phyloP scores from a whole-genome alignment of 192 early-diverging fungal species.

The Entomortierella lignicola region DNA sequence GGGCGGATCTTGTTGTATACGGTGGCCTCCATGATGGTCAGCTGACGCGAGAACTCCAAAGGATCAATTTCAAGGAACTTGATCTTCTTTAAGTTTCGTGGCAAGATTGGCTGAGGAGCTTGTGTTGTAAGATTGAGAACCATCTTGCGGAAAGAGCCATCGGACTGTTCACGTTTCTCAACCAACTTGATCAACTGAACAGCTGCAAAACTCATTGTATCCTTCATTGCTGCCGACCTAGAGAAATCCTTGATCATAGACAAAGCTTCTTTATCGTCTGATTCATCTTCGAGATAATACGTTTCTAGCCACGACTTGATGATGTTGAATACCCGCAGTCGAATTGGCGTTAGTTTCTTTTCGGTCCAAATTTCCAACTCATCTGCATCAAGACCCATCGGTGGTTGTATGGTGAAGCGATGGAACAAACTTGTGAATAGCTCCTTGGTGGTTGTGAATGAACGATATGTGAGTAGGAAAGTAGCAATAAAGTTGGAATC shows the following conservation, averaged over 20 bases:
- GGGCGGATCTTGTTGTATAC: constrained; percentile 87
- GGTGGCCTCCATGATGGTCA: constrained; percentile 92
- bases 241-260: constrained; percentile 79
- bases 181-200: constrained; percentile 83
- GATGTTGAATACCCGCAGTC: constrained; percentile 93
- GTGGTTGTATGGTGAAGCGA: constrained; percentile 85
- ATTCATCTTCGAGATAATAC: constrained; percentile 83
- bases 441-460: constrained; percentile 85
- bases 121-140: constrained; percentile 70
- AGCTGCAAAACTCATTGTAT: constrained; percentile 75
- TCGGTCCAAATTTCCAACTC: constrained; percentile 87
- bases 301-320: constrained; percentile 96
- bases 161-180: constrained; percentile 75
- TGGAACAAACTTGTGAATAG: constrained; percentile 79
- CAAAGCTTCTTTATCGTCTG: constrained; percentile 71
- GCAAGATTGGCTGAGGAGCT: constrained; percentile 84
- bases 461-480: constrained; percentile 95
- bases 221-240: constrained; percentile 72
- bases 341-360: constrained; percentile 89
- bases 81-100: constrained; percentile 82
- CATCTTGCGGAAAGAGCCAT: constrained; percentile 70
- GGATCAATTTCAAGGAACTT: constrained; percentile 91
- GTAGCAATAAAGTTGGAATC: constrained; percentile 91
- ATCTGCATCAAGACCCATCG: constrained; percentile 68
- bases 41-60: constrained; percentile 92